Percentiles rank a stretch among this genome's conserved stretches.
These are phyloP conservation scores for Peronosclerospora sorghi DNA, from an alignment of 352 stramenopile species.

Conservation along the genomic window DNA sequence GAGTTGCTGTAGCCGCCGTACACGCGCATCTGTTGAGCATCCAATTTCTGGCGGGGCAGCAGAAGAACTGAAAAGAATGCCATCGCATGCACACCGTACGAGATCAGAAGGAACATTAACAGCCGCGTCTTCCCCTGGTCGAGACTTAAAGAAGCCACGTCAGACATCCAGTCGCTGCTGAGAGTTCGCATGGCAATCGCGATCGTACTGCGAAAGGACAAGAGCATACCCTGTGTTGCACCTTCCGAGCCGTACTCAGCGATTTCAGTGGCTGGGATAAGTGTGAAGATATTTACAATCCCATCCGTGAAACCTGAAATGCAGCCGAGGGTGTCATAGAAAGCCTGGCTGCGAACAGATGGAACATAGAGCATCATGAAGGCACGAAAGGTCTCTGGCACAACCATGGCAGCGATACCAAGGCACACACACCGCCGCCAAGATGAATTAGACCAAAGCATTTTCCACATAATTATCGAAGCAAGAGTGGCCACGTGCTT, in stretches of 20 bases:
- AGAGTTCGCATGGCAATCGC: conserved; percentile 41
- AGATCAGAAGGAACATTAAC: conserved; percentile 34
- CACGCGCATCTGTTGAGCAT: conserved; percentile 50
- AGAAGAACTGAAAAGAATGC: conserved; percentile 39
- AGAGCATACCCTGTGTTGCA: conserved; percentile 48
- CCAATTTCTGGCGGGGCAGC: conserved; percentile 47
- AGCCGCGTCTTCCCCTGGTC: conserved; percentile 18
- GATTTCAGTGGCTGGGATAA: conserved; percentile 56
- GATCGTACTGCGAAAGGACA: conserved; percentile 50
- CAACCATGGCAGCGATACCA: conserved; percentile 31
- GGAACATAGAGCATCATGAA: conserved; percentile 52
- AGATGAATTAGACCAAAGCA: conserved; percentile 33
- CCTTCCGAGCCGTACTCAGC: conserved; percentile 60
- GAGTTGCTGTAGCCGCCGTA: conserved; percentile 51
- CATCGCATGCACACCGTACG: conserved; percentile 43
- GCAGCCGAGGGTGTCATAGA: conserved; percentile 42
- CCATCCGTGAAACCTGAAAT: conserved; percentile 46
- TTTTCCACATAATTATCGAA: conserved; percentile 47
- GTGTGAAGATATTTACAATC: conserved; percentile 60
- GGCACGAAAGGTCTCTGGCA: conserved; percentile 40
- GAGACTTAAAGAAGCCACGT: conserved; percentile 18
- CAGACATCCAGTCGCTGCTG: conserved; percentile 34
- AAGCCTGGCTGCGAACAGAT: conserved; percentile 20
- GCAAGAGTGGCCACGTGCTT: conserved; percentile 41
- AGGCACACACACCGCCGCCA: conserved; percentile 27